These are phyloP conservation scores for Trichomonascaceae sp. DNA, from an alignment of 1,139 yeast species.

Conservation along the genomic window DNA sequence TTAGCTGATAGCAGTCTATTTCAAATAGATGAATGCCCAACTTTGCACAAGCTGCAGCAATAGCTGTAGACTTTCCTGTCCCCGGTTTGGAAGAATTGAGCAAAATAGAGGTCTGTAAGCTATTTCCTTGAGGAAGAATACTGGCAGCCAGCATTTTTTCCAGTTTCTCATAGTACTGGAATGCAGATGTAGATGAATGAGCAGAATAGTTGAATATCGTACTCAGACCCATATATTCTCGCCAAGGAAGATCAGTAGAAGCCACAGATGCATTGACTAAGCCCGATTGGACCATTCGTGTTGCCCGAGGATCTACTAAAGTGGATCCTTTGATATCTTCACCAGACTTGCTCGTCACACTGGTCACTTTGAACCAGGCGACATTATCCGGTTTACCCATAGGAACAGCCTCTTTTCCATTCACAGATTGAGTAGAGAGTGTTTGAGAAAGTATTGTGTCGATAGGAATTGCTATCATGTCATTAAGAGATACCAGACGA, in stretches of 20 bases:
- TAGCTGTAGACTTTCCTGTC: slow-evolving; percentile 68
- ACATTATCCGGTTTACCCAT: slow-evolving; percentile 63
- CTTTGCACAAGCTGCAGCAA: slow-evolving; percentile 48
- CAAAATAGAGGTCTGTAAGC: slow-evolving; percentile 57
- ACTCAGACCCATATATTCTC: slow-evolving; percentile 41
- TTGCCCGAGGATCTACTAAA: slow-evolving; percentile 56
- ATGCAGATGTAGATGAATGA: slow-evolving; percentile 30
- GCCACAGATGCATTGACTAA: slow-evolving; percentile 35
- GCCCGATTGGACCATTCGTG: slow-evolving; percentile 67
- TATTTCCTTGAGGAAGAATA: slow-evolving; percentile 30
- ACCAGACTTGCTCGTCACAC: slow-evolving; percentile 37
- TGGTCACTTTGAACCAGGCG: slow-evolving; percentile 72
- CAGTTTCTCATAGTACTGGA: slow-evolving; percentile 45
- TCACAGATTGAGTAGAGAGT: slow-evolving; percentile 38
- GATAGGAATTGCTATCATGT: slow-evolving; percentile 68
- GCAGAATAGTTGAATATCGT: slow-evolving; percentile 27
- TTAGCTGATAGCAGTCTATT: slow-evolving; percentile 55
- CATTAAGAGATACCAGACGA: slow-evolving; percentile 57
- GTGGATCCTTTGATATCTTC: slow-evolving; percentile 29
- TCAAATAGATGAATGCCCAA: slow-evolving; percentile 66
- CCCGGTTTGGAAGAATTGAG: slow-evolving; percentile 67
- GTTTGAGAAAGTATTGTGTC: slow-evolving; percentile 66
- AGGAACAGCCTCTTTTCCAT: slow-evolving; percentile 35
- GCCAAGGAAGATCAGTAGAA: slow-evolving; percentile 46
- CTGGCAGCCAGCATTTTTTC: slow-evolving; percentile 31